phyloP scores from a whole-genome alignment of 306 rosid species.

The Cucumis cinereus region DNA sequence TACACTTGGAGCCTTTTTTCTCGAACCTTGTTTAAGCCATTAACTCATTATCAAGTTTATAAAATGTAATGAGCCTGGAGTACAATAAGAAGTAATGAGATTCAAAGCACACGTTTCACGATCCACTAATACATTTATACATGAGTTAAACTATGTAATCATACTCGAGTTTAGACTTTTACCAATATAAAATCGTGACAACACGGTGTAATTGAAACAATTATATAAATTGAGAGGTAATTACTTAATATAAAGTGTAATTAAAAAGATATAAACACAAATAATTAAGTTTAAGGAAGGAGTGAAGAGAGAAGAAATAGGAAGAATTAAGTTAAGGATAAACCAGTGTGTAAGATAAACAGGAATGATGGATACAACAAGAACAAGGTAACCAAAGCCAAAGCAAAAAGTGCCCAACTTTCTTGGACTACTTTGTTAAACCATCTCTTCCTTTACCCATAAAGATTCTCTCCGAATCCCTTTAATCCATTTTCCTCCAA shows the following conservation, averaged over 20 bases:
- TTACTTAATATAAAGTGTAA: no score
- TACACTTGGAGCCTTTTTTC: no score
- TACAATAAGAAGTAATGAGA: no score
- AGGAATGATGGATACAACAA: not conserved
- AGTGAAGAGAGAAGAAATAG: not conserved
- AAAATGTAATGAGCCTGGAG: no score
- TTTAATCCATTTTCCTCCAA: not conserved
- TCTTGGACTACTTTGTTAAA: constrained; percentile 23
- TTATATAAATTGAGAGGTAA: no score
- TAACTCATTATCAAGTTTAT: no score
- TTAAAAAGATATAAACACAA: not conserved
- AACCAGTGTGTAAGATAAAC: not conserved
- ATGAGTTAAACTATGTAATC: not conserved
- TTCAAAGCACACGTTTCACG: no score
- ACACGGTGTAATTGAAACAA: no score
- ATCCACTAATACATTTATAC: no score
- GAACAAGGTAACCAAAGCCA: not conserved
- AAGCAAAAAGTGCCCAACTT: not conserved
- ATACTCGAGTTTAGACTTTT: no score
- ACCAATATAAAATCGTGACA: no score
- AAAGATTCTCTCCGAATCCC: constrained; percentile 6
- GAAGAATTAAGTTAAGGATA: constrained; percentile 3
- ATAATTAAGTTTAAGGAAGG: not conserved
- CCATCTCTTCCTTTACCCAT: constrained; percentile 37
- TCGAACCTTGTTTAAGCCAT: no score